phyloP scores from a whole-genome alignment of 2,329 filamentous ascomycete species.

The Curvularia verruculosa region DNA sequence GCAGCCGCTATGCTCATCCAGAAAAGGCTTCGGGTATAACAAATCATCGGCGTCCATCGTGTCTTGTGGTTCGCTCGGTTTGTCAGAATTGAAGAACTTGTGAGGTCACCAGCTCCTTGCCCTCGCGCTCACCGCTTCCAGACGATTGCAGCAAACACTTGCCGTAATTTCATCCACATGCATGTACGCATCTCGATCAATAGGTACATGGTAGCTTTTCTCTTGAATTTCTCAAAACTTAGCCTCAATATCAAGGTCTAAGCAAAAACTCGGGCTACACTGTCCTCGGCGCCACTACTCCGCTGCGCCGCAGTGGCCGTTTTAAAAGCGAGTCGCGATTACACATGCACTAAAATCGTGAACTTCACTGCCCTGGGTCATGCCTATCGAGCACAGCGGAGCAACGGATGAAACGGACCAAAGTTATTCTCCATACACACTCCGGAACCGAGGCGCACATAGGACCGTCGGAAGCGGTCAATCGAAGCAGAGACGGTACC shows the following conservation, averaged over 20 bases:
- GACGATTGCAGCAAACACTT: neutral
- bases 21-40: neutral
- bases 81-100: conserved; percentile 6
- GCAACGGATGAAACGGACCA: conserved; percentile 6
- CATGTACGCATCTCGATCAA: neutral
- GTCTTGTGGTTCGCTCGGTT: conserved; percentile 12
- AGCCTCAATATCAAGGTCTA: conserved; percentile 4
- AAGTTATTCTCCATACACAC: neutral
- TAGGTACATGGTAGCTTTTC: neutral
- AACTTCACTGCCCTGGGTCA: conserved; percentile 2
- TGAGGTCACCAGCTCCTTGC: conserved; percentile 1
- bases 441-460: neutral
- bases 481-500: neutral
- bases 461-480: neutral
- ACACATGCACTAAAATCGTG: conserved; percentile 1
- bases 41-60: conserved; percentile 24
- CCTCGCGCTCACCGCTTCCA: conserved; percentile 1
- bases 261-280: neutral
- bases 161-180: neutral
- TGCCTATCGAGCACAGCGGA: conserved; percentile 4
- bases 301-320: conserved; percentile 18
- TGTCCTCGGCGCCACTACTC: conserved; percentile 14
- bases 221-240: neutral
- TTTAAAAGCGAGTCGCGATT: conserved; percentile 11
- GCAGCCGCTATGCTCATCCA: conserved; percentile 22